Conservation (phyloP, 2,329 filamentous ascomycete species). For the Pseudogymnoascus sp. region DNA sequence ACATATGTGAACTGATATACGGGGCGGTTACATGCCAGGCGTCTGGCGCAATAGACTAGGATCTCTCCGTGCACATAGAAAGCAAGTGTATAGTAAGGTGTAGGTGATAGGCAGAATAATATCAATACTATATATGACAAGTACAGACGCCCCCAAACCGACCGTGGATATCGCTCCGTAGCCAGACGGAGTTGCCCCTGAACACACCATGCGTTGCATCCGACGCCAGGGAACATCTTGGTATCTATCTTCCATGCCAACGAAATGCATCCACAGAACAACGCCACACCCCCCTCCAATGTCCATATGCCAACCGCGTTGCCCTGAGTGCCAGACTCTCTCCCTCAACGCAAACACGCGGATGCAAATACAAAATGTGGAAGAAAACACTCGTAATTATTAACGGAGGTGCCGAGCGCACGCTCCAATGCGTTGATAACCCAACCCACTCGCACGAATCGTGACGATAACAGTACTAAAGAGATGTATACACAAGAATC, state of each 20-base stretch:
- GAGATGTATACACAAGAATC: slow-evolving; percentile 9
- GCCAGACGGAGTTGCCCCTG: not conserved
- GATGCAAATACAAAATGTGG: not conserved
- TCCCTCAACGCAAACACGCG: not conserved
- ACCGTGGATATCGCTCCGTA: not conserved
- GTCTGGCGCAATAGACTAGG: not conserved
- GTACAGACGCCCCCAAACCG: slow-evolving; percentile 1
- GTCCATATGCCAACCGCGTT: not conserved
- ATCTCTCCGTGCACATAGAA: not conserved
- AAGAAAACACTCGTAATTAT: not conserved
- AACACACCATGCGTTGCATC: not conserved
- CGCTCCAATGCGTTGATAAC: not conserved
- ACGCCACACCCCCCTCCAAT: not conserved
- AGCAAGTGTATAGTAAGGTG: not conserved
- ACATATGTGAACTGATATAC: not conserved
- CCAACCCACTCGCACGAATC: not conserved
- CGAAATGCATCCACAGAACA: not conserved
- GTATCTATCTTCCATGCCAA: slow-evolving; percentile 2
- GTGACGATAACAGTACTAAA: slow-evolving; percentile 1
- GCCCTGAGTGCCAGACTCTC: not conserved
- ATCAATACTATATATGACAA: slow-evolving; percentile 3
- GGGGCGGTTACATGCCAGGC: not conserved
- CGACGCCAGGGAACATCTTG: not conserved
- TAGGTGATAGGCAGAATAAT: not conserved
- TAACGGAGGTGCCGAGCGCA: not conserved